Evolutionary conservation across 2,329 filamentous ascomycete species (phyloP).

Genomic region (Macrophomina phaseolina): DNA sequence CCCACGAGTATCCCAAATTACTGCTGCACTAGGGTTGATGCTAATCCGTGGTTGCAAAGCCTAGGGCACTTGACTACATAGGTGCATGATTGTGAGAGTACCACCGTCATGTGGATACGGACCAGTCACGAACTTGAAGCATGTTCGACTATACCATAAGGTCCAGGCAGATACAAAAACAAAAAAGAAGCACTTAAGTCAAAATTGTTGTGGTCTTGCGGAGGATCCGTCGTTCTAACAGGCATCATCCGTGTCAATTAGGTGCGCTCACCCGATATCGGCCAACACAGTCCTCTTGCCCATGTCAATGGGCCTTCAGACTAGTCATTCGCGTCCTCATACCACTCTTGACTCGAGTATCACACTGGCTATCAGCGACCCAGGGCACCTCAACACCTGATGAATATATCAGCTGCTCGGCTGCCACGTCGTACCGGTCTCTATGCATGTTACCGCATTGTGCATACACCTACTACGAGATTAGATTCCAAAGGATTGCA

Average conservation of each 20-base stretch:
- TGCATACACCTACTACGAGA: no score
- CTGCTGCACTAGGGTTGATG: conserved; percentile 14
- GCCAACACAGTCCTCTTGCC: background rate
- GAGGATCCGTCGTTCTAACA: conserved; percentile 3
- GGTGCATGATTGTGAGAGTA: conserved; percentile 7
- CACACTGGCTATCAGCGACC: background rate
- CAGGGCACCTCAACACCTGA: background rate
- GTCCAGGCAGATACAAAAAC: conserved; percentile 8
- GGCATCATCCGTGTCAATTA: conserved; percentile 14
- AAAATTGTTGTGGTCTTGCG: background rate
- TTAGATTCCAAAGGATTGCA: no score
- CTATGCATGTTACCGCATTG: no score
- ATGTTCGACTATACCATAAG: background rate
- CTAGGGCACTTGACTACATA: conserved; percentile 16
- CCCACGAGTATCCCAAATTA: conserved; percentile 21
- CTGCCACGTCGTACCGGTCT: no score
- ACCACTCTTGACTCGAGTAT: background rate
- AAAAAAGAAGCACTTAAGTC: conserved; percentile 4
- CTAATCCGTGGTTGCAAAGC: conserved; percentile 26
- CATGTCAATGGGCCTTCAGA: background rate
- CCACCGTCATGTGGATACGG: background rate
- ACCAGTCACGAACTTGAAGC: conserved; percentile 1
- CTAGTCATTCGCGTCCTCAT: background rate
- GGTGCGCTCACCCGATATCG: background rate
- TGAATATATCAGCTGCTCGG: no score